A percentile compares a stretch with the other conserved stretches of the same genome.
Conservation (phyloP, 192 early-diverging fungal species). For the Funneliformis geosporum region DNA sequence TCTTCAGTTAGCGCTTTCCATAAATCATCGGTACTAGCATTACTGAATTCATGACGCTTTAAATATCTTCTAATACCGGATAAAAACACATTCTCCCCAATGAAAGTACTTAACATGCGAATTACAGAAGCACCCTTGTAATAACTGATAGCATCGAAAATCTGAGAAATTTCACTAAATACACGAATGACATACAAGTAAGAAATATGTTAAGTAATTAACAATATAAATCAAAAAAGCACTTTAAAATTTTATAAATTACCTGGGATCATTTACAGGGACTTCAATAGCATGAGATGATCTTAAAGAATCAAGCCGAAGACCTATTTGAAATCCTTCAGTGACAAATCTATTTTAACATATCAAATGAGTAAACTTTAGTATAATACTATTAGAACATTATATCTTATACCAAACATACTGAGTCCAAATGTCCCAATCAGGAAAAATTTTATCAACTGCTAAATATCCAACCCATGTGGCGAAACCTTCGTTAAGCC, state of each 20-base stretch:
- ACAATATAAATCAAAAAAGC: not conserved
- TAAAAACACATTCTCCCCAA: constrained; percentile 70
- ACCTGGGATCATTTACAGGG: constrained; percentile 68
- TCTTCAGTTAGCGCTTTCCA: constrained; percentile 81
- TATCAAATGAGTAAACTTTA: no score
- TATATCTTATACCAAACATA: no score
- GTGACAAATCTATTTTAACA: constrained; percentile 81
- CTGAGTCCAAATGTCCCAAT: constrained; percentile 90
- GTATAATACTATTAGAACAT: no score
- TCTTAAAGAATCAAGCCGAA: constrained; percentile 79
- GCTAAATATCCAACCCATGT: constrained; percentile 93
- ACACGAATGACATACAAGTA: no score
- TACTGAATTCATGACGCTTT: constrained; percentile 79
- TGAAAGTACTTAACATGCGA: constrained; percentile 83
- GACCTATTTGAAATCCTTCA: constrained; percentile 74
- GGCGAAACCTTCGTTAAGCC: constrained; percentile 98
- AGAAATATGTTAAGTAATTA: no score
- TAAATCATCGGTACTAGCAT: constrained; percentile 85
- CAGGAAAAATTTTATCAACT: constrained; percentile 87
- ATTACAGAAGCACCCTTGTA: constrained; percentile 93
- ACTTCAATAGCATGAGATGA: constrained; percentile 94
- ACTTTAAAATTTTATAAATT: not conserved
- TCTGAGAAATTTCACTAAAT: constrained; percentile 85
- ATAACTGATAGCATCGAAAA: constrained; percentile 93
- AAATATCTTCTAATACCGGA: constrained; percentile 76